phyloP scores from a whole-genome alignment of 2,329 filamentous ascomycete genomes.

The Exophiala viscosa region DNA sequence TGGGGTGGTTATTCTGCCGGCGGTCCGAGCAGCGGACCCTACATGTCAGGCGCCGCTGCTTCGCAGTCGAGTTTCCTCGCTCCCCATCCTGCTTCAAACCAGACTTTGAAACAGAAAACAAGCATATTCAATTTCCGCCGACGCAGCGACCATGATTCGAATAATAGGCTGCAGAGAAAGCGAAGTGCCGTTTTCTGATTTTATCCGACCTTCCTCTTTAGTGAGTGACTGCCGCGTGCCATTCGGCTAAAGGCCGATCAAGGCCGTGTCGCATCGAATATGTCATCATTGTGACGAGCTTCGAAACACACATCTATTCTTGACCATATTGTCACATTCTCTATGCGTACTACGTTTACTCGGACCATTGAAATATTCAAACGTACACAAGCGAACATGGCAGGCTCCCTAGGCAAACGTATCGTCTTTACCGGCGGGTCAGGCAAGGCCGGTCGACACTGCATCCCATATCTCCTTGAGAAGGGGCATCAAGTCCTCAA shows the following conservation, averaged over 20 bases:
- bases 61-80: conserved; percentile 24
- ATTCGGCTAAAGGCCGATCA: conserved; percentile 12
- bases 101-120: conserved; percentile 37
- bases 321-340: neutral
- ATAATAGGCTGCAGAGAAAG: conserved; percentile 40
- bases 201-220: conserved; percentile 17
- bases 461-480: conserved; percentile 51
- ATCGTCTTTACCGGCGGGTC: conserved; percentile 55
- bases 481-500: conserved; percentile 54
- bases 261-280: neutral
- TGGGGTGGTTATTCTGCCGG: conserved; percentile 8
- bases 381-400: conserved; percentile 9
- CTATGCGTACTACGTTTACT: neutral
- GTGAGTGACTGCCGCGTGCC: neutral
- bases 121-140: conserved; percentile 45
- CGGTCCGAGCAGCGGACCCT: conserved; percentile 22
- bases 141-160: conserved; percentile 33
- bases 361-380: neutral
- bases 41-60: conserved; percentile 27
- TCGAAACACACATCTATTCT: neutral
- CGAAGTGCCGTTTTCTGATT: conserved; percentile 45
- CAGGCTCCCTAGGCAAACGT: conserved; percentile 32
- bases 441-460: conserved; percentile 54
- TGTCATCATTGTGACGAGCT: conserved; percentile 15
- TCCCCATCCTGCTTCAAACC: conserved; percentile 10